Percentiles rank a stretch among this genome's conserved stretches.
phyloP scores from a whole-genome alignment of 1,284 basidiomycete species.

The Leucoagaricus sp. region DNA sequence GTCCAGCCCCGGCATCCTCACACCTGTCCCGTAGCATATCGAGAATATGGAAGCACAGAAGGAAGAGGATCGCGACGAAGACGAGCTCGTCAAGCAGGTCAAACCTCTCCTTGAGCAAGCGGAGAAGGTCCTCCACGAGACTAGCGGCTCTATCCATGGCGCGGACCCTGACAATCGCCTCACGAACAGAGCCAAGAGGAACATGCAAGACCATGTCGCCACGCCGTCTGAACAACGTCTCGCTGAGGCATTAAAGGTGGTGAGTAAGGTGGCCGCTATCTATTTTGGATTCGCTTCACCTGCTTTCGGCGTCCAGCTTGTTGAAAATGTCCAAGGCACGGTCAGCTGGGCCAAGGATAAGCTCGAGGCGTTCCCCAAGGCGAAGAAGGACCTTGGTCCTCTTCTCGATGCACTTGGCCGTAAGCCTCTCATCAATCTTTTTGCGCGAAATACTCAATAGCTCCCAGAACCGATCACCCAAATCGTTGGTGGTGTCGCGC shows the following conservation, averaged over 20 bases:
- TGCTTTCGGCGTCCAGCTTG: conserved; percentile 23
- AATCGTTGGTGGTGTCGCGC: conserved; percentile 35
- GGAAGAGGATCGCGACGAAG: conserved; percentile 37
- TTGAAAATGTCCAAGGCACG: conserved; percentile 39
- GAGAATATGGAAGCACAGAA: conserved; percentile 34
- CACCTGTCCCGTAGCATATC: conserved; percentile 26
- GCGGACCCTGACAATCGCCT: conserved; percentile 38
- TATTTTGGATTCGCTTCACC: not conserved
- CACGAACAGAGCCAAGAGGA: conserved; percentile 35
- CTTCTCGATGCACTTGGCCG: conserved; percentile 23
- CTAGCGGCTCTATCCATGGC: conserved; percentile 34
- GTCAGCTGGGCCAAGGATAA: conserved; percentile 41
- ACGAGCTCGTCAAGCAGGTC: conserved; percentile 35
- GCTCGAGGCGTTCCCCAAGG: conserved; percentile 38
- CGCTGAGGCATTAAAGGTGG: conserved; percentile 40
- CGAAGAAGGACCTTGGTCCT: conserved; percentile 40
- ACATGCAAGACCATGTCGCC: conserved; percentile 35
- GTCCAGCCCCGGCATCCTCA: not conserved
- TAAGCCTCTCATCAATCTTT: too few relatives aligned
- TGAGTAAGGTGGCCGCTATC: conserved; percentile 16
- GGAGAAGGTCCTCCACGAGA: conserved; percentile 38
- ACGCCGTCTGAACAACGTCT: conserved; percentile 41
- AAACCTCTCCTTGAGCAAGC: conserved; percentile 37
- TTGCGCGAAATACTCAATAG: too few relatives aligned
- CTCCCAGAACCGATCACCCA: conserved; percentile 36